Conservation (phyloP, 2,329 filamentous ascomycete genomes). For the Stagonosporopsis chrysanthemi region DNA sequence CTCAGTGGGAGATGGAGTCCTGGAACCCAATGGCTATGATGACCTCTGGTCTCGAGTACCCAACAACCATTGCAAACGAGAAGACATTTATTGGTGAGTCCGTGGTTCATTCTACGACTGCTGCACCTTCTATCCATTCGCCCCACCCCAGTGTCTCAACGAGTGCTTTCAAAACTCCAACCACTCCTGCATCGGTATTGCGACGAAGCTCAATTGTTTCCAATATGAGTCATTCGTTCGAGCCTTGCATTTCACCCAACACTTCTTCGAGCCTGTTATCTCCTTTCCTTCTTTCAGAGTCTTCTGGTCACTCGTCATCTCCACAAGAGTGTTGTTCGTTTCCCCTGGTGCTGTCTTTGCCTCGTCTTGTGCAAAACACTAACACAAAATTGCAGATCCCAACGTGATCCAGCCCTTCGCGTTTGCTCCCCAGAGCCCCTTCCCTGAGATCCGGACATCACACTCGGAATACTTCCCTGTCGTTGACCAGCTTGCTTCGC, state of each 20-base stretch:
- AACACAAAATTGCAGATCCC: slow-evolving; percentile 58
- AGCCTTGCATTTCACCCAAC: not conserved
- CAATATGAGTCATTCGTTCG: not conserved
- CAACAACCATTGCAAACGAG: slow-evolving; percentile 56
- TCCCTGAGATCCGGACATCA: slow-evolving; percentile 50
- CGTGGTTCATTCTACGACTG: slow-evolving; percentile 45
- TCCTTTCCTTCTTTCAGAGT: not conserved
- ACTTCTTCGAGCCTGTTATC: not conserved
- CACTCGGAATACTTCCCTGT: slow-evolving; percentile 53
- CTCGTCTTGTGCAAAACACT: slow-evolving; percentile 13
- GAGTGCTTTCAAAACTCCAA: slow-evolving; percentile 44
- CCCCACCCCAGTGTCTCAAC: slow-evolving; percentile 18
- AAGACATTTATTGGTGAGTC: slow-evolving; percentile 61
- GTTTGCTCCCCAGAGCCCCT: slow-evolving; percentile 52
- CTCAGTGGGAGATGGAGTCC: slow-evolving; percentile 64
- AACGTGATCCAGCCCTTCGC: slow-evolving; percentile 64
- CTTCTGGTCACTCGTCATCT: not conserved
- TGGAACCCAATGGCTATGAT: slow-evolving; percentile 67
- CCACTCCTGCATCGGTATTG: slow-evolving; percentile 49
- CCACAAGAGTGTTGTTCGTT: slow-evolving; percentile 48
- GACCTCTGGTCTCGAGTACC: slow-evolving; percentile 64
- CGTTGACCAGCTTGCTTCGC: slow-evolving; percentile 64
- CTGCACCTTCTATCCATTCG: slow-evolving; percentile 23
- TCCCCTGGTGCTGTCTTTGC: slow-evolving; percentile 20
- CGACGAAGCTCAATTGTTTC: slow-evolving; percentile 37